Evolutionary conservation across 2,329 filamentous ascomycete genomes (phyloP).

Genomic region (Penicillium sp.): DNA sequence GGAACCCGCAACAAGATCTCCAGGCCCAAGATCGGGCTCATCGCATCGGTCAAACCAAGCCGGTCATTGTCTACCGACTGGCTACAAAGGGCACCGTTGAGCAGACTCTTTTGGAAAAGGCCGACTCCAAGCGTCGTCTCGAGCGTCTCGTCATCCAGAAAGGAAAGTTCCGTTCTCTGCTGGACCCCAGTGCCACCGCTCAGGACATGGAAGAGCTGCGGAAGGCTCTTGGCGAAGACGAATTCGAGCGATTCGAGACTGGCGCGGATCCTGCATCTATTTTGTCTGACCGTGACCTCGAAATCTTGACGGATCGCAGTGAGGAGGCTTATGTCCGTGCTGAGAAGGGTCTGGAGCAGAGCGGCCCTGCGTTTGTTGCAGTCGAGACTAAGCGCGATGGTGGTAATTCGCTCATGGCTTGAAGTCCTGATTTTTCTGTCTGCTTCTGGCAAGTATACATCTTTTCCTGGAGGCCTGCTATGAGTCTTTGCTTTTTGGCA

Average conservation of each 20-base stretch:
- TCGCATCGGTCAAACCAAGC: slow-evolving; percentile 85
- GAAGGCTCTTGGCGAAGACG: slow-evolving; percentile 64
- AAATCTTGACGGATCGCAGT: slow-evolving; percentile 70
- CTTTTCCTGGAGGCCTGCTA: too few species aligned
- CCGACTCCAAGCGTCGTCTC: slow-evolving; percentile 82
- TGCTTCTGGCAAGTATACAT: too few species aligned
- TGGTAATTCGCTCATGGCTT: slow-evolving; percentile 31
- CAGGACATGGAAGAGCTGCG: slow-evolving; percentile 58
- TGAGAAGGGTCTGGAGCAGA: slow-evolving; percentile 66
- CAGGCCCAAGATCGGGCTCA: slow-evolving; percentile 95
- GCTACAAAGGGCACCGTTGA: slow-evolving; percentile 92
- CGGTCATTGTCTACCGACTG: slow-evolving; percentile 88
- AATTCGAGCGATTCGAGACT: slow-evolving; percentile 61
- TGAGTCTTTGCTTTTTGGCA: not conserved
- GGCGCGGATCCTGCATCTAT: slow-evolving; percentile 55
- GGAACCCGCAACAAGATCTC: slow-evolving; percentile 95
- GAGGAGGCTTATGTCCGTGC: slow-evolving; percentile 65
- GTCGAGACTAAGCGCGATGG: slow-evolving; percentile 67
- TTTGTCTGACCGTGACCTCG: slow-evolving; percentile 69
- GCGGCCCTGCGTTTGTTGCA: slow-evolving; percentile 58
- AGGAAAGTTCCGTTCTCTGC: slow-evolving; percentile 69
- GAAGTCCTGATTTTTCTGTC: slow-evolving; percentile 8
- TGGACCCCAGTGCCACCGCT: slow-evolving; percentile 50
- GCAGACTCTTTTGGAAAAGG: slow-evolving; percentile 76
- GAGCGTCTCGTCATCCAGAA: slow-evolving; percentile 97